Conservation (phyloP, 2,329 filamentous ascomycete genomes). For the Apiospora kogelbergensis region DNA sequence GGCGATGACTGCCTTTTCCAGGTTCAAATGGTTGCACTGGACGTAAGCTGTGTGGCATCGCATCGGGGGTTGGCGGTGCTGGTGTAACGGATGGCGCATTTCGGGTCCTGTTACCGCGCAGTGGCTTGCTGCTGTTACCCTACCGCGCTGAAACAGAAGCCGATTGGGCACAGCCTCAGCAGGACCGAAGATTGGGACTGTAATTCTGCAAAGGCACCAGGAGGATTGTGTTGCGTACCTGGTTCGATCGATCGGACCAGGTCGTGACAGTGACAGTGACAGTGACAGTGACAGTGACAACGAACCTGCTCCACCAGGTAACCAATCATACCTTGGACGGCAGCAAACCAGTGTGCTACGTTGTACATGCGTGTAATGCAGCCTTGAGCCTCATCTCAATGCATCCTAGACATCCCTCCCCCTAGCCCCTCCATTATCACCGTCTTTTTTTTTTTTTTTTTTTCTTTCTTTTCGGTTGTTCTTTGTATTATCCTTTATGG, state of each 20-base stretch:
- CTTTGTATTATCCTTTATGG: too few relatives aligned
- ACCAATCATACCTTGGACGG: background rate
- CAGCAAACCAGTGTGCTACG: background rate
- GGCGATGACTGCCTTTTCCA: background rate
- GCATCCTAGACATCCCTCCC: background rate
- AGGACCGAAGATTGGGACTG: background rate
- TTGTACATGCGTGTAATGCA: too few relatives aligned
- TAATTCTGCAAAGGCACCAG: background rate
- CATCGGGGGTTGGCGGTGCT: background rate
- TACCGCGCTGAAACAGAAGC: background rate
- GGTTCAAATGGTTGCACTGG: background rate
- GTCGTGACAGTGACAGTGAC: constrained; percentile 2
- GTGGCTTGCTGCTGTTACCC: background rate
- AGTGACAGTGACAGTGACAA: background rate
- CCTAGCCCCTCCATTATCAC: background rate
- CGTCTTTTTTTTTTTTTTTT: too few relatives aligned
- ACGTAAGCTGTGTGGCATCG: background rate
- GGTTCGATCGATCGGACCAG: background rate
- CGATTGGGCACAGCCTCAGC: background rate
- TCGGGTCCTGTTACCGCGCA: background rate
- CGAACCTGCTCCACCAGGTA: background rate
- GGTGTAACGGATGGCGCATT: background rate
- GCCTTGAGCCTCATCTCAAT: background rate
- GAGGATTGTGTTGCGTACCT: background rate
- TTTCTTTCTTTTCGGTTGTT: too few relatives aligned